Evolutionary conservation across 208 protist genomes (phyloP), one percentile per base, ranked within the genome.

Genomic region (Crithidia fasciculata): DNA sequence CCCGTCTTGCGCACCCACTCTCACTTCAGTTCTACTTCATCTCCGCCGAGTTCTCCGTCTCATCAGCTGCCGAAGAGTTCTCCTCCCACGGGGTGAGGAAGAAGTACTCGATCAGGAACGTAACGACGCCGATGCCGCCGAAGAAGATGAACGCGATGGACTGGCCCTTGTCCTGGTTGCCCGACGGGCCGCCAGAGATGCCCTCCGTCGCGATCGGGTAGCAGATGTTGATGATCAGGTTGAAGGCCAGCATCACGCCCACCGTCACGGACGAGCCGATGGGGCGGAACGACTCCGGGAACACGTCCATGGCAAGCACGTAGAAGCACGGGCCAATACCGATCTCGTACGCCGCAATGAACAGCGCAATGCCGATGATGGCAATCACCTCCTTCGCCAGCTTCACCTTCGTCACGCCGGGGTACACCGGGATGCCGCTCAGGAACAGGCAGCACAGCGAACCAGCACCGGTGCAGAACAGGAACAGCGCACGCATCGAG

Each of bases 101-200:
- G 59, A 81, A 76, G 53, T 77, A 28, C 68, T 83, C 63, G 39
- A 88, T 56, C 15, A 85, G 65, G 40, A 75, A 72, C 53, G 76
- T 82, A 4, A 81, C 39, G 7, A 81, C 3, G 49, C 78, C 84
- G 58, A 80, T 72, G 43, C 56, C 43, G 28, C 80, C 84, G 68
- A 89, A 89, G 52, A 89, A 76, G 37, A 80, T 74, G 57, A 88
- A 85, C 7, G 69, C 67, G 16, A 84, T 53, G 2, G 69, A 66
- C 81, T 81, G 74, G 28, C 83, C 83, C 58, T 78, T 84, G 61
- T 88, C 73, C 54, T 76, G 80, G 63, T 88, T 78, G 13, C 76
- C 76, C 13, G 80, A 85, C n/a, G 80, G 68, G 8, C 83, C 80
- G 58, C 80, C 83, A 10, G 83, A 85, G 7, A 88, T 61, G 39